Base-by-base conservation (phyloP, 192 early-diverging fungal genomes). In the Backusella tarrabulga region DNA sequence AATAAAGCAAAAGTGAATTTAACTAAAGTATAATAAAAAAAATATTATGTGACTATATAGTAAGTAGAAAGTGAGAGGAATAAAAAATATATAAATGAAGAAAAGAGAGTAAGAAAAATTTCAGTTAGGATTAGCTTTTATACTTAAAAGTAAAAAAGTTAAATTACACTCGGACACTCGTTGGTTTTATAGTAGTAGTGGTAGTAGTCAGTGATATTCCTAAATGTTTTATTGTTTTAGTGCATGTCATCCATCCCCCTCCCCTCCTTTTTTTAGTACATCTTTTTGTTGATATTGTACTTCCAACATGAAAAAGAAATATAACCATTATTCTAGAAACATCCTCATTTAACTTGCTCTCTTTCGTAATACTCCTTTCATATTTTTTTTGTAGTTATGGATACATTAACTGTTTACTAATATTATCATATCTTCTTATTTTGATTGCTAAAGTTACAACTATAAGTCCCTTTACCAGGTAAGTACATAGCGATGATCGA, bases 281-380 rank as follows among this genome's bases (percentile, higher is more conserved):
- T 23, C 54, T 60, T 60, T 52, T 60, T 60, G 7, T 60, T 5
- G 1, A 50, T 63, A 12, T 29, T 63, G 21, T 63, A 8, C 56
- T 63, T 63, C 26, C 23, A 29, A 12, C 56, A 29, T 63, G 9
- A 29, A 14, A 63, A 63, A 4, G 12, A 63, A 63, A 63, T 63
- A 63, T 29, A 63, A 63, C 56, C 26, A 63, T 63, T 63, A 63
- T 63, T 63, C 23, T 60, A 60, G 23, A 60, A 60, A 60, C 56
- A 23, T 60, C 56, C 23, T 56, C 52, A 29, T 63, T 63, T 26
- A 26, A 63, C 26, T 63, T 29, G 1, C 56, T 63, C 56, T 14
- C 11, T 63, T 29, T 63, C 42, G 19, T n/a, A 17, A 0, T n/a
- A 7, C 46, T 50, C 46, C 46, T 50, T 50, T 50, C 19, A 21